These are phyloP conservation scores for Stenocarpella maydis DNA, from an alignment of 2,329 filamentous ascomycete genomes.

Conservation along the genomic window DNA sequence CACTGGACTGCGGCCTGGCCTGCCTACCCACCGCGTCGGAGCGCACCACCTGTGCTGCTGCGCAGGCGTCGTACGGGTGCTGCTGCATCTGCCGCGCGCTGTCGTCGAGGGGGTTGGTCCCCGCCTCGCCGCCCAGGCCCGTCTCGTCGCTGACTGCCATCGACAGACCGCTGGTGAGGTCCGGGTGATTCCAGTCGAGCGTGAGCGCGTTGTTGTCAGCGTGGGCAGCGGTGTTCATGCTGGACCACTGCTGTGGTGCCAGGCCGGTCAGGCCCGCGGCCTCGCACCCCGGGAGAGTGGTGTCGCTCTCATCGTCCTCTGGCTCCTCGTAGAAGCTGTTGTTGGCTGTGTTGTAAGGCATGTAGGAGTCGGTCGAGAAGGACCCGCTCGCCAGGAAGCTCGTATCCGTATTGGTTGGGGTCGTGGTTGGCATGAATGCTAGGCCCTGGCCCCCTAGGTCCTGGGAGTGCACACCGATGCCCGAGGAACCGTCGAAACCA, in stretches of 20 bases:
- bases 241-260: constrained; percentile 31
- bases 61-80: constrained; percentile 32
- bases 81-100: constrained; percentile 31
- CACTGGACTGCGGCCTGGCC: constrained; percentile 22
- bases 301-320: constrained; percentile 35
- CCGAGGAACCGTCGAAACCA: constrained; percentile 48
- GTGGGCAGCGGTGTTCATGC: constrained; percentile 27
- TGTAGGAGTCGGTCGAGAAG: constrained; percentile 41
- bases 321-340: constrained; percentile 32
- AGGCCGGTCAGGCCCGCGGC: constrained; percentile 24
- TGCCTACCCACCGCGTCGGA: constrained; percentile 26
- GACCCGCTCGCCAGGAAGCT: constrained; percentile 40
- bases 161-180: constrained; percentile 29
- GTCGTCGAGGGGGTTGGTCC: constrained; percentile 11
- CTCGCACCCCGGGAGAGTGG: constrained; percentile 31
- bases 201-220: constrained; percentile 18
- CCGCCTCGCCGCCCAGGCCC: constrained; percentile 13
- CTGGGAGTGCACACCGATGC: constrained; percentile 38
- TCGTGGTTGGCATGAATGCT: constrained; percentile 49
- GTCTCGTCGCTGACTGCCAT: constrained; percentile 30
- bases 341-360: constrained; percentile 34
- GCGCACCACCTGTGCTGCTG: constrained; percentile 22
- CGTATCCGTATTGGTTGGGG: constrained; percentile 43
- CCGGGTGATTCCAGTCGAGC: constrained; percentile 33
- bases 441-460: constrained; percentile 44